Evolutionary conservation across 345 rosid species (phyloP).

Genomic region (Gynandropsis gynandra): DNA sequence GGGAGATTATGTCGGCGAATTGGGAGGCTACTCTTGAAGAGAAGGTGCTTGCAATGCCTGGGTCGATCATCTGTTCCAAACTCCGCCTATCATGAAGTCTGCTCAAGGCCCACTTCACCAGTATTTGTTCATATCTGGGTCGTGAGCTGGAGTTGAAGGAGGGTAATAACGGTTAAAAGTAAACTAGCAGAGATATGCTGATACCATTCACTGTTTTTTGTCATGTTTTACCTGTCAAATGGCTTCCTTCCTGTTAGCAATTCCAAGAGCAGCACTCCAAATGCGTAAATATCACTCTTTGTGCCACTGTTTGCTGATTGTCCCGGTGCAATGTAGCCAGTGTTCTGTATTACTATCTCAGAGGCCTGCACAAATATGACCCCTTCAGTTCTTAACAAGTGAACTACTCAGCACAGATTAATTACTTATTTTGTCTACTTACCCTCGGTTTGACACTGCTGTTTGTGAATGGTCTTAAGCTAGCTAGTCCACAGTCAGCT

Average conservation of each 20-base stretch:
- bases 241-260: constrained; percentile 77
- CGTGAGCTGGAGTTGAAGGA: constrained; percentile 40
- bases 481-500: constrained; percentile 66
- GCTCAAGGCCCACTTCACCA: constrained; percentile 74
- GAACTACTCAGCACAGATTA: background rate
- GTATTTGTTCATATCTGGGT: constrained; percentile 49
- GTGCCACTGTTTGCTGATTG: constrained; percentile 58
- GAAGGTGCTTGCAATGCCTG: constrained; percentile 47
- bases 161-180: background rate
- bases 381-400: constrained; percentile 17
- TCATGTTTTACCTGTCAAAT: constrained; percentile 40
- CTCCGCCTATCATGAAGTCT: constrained; percentile 63
- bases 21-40: constrained; percentile 51
- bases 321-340: constrained; percentile 73
- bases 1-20: constrained; percentile 68
- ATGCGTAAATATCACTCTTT: constrained; percentile 64
- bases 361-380: constrained; percentile 52
- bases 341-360: constrained; percentile 57
- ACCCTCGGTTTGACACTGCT: constrained; percentile 68
- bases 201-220: constrained; percentile 1
- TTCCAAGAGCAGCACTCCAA: constrained; percentile 90
- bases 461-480: constrained; percentile 68
- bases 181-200: too few relatives aligned
- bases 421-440: constrained; percentile 7
- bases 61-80: constrained; percentile 72